Percentiles rank a stretch among this genome's conserved stretches.
Evolutionary conservation across 1,284 basidiomycete genomes (phyloP).

Genomic region (Sphaerobolus stellatus): DNA sequence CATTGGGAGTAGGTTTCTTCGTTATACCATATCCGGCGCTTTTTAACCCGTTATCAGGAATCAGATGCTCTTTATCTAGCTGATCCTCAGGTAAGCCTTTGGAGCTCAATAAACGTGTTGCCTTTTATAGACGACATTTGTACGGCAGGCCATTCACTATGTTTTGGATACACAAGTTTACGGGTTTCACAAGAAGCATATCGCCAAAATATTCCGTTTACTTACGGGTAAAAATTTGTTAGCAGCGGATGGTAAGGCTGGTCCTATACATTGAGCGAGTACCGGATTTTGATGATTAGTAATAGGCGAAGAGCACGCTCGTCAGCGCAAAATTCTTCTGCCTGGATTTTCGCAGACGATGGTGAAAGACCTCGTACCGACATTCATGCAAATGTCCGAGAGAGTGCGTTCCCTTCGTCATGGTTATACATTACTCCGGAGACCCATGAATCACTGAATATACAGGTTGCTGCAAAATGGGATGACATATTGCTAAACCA

Average conservation of each 20-base stretch:
- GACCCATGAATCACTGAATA: slow-evolving; percentile 2
- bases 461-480: slow-evolving; percentile 49
- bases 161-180: slow-evolving; percentile 42
- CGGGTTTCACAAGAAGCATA: slow-evolving; percentile 37
- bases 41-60: neutral
- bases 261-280: neutral
- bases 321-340: slow-evolving; percentile 44
- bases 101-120: neutral
- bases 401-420: no score
- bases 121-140: neutral
- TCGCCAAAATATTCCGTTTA: slow-evolving; percentile 30
- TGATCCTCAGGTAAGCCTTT: slow-evolving; percentile 2
- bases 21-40: neutral
- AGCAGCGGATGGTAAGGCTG: slow-evolving; percentile 40
- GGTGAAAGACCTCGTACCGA: slow-evolving; percentile 47
- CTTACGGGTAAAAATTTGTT: slow-evolving; percentile 37
- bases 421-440: no score
- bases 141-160: slow-evolving; percentile 36
- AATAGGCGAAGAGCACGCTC: slow-evolving; percentile 43
- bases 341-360: slow-evolving; percentile 47
- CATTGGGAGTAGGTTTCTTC: slow-evolving; percentile 1
- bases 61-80: neutral
- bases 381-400: slow-evolving; percentile 46
- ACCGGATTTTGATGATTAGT: neutral
- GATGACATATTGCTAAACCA: slow-evolving; percentile 31